A percentile compares a stretch with the other conserved stretches of the same genome.
Evolutionary conservation across 441 rosid species (phyloP).

Genomic region (Erodium texanum): DNA sequence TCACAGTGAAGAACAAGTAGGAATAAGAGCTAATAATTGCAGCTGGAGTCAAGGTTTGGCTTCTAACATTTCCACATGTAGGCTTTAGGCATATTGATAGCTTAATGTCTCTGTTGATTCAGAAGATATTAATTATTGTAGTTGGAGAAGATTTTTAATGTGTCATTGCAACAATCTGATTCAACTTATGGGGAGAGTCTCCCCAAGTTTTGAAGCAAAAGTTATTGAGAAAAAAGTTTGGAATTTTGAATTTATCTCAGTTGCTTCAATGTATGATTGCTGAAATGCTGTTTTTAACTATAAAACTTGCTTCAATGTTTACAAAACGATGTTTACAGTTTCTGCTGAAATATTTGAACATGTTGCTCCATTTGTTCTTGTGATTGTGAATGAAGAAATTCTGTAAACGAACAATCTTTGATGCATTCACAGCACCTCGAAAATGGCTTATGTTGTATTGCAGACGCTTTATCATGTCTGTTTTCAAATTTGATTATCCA

Average conservation of each 20-base stretch:
- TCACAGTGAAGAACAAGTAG: slow-evolving; percentile 48
- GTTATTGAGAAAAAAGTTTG: background rate
- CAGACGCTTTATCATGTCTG: no score
- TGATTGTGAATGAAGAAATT: background rate
- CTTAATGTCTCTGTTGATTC: background rate
- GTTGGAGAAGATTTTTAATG: background rate
- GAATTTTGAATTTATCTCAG: background rate
- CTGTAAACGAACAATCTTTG: background rate
- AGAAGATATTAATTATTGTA: background rate
- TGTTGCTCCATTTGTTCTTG: background rate
- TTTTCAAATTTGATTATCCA: no score
- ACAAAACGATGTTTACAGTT: no score
- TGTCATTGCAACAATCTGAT: background rate
- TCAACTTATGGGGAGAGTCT: background rate
- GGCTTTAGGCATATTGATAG: background rate
- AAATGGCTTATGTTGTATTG: no score
- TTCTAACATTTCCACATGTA: background rate
- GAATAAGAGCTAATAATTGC: background rate
- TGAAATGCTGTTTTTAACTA: background rate
- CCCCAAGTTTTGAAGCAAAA: background rate
- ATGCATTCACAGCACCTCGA: no score
- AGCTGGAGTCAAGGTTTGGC: background rate
- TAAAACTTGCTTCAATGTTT: background rate
- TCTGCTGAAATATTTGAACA: no score
- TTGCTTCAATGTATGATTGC: background rate